Evolutionary conservation across 2,329 filamentous ascomycete species (phyloP).

Genomic region (Meredithiella fracta): DNA sequence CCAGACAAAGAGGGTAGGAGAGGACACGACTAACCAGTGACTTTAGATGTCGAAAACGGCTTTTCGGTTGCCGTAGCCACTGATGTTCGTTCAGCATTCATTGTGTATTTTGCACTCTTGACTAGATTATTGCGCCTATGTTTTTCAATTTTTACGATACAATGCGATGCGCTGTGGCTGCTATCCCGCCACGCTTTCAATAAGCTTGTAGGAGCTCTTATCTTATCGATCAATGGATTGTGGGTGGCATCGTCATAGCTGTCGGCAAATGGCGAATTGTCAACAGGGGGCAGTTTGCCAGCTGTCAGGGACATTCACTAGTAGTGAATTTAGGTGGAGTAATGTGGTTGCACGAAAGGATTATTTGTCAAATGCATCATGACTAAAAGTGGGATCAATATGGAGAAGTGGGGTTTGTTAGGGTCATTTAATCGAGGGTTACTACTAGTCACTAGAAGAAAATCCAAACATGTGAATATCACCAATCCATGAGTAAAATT

Average conservation of each 20-base stretch:
- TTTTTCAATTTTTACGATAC: too few species aligned
- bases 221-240: not conserved
- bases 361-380: too few species aligned
- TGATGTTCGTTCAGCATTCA: too few species aligned
- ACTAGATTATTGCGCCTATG: too few species aligned
- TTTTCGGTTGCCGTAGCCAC: slow-evolving; percentile 36
- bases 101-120: too few species aligned
- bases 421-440: not conserved
- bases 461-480: too few species aligned
- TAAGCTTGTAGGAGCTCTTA: not conserved
- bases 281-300: not conserved
- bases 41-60: slow-evolving; percentile 56
- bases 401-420: not conserved
- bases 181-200: not conserved
- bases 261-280: not conserved
- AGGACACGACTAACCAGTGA: slow-evolving; percentile 41
- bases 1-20: slow-evolving; percentile 2
- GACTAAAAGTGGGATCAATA: too few species aligned
- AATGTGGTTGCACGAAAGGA: too few species aligned
- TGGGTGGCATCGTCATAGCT: not conserved
- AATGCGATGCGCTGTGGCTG: not conserved
- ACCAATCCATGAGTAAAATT: too few species aligned
- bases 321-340: too few species aligned
- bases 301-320: too few species aligned
- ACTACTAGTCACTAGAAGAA: not conserved